Evolutionary conservation across 2,329 filamentous ascomycete genomes (phyloP), one percentile per base, ranked within the genome.

Genomic region (Sporothrix mexicana): DNA sequence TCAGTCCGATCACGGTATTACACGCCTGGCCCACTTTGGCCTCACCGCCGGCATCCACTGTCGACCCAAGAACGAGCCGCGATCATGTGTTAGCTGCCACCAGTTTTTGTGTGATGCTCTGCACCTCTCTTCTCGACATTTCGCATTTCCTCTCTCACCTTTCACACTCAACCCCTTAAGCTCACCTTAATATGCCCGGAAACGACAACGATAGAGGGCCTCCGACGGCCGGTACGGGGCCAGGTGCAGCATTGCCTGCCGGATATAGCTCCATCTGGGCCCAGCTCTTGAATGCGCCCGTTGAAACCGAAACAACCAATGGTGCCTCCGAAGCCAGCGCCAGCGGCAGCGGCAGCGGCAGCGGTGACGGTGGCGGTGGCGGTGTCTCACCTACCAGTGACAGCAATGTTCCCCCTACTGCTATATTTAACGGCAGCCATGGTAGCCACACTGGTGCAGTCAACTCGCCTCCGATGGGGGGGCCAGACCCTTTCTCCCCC

Each of bases 51-150:
- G 61, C 61, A 20, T 66, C 61, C 12, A 43, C 41, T 20, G 41
- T 45, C 61, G 20, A 55, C 51, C 7, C n/a, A 23, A 12, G 7
- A 23, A 15, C 61, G 17, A 25, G 61, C 61, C 61, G 61, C 41
- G 41, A 66, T 20, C 61, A 66, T 66, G 61, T 23, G 23, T 41
- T 66, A 66, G 41, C 61, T 66, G 61, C 23, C 47, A 13, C 41
- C 61, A 47, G 61, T 47, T 15, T 13, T 41, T 47, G 12, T 20
- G n/a, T 25, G 41, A 59, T 66, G n/a, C n/a, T 23, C 36, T 41
- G n/a, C 36, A 9, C 9, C 41, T 66, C 57, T 36, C 6, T n/a
- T 30, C 57, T 43, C n/a, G 51, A 55, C 7, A 8, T 20, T 17
- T 20, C 20, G 7, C 20, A 53, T 55, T 25, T 12, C 20, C 23